Evolutionary conservation across 73 alveolate species (phyloP).

Genomic region (Paramecium biaurelia): DNA sequence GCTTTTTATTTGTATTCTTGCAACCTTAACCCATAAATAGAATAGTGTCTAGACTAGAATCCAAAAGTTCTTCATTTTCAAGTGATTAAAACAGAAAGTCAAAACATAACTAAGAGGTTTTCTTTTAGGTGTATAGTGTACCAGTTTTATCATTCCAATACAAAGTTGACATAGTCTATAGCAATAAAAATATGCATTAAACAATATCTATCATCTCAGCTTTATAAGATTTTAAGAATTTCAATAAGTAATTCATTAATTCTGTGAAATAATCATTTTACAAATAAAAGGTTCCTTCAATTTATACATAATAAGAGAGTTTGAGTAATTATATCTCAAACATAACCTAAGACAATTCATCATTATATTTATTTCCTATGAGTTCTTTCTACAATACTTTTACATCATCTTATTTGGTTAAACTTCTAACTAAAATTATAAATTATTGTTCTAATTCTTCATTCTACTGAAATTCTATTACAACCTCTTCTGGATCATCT

Average conservation of each 20-base stretch:
- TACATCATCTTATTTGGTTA: neutral
- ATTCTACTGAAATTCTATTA: neutral
- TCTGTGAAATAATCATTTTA: neutral
- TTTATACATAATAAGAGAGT: neutral
- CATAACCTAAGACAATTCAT: neutral
- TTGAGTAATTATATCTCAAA: neutral
- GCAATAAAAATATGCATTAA: neutral
- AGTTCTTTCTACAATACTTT: neutral
- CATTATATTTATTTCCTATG: neutral
- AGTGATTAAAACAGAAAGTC: neutral
- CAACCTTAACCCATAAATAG: neutral
- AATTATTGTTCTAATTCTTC: neutral
- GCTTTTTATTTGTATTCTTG: neutral
- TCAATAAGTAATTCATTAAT: neutral
- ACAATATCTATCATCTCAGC: neutral
- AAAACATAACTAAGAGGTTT: neutral
- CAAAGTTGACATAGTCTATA: neutral
- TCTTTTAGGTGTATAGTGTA: neutral
- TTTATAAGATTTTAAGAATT: neutral
- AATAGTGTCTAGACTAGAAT: neutral
- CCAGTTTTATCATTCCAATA: conserved; percentile 18
- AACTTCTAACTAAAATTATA: neutral
- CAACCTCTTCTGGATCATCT: conserved; percentile 6
- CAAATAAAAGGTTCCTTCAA: neutral
- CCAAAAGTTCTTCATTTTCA: neutral